Conservation (phyloP, 2,329 filamentous ascomycete genomes). For the Xylaria sp. region DNA sequence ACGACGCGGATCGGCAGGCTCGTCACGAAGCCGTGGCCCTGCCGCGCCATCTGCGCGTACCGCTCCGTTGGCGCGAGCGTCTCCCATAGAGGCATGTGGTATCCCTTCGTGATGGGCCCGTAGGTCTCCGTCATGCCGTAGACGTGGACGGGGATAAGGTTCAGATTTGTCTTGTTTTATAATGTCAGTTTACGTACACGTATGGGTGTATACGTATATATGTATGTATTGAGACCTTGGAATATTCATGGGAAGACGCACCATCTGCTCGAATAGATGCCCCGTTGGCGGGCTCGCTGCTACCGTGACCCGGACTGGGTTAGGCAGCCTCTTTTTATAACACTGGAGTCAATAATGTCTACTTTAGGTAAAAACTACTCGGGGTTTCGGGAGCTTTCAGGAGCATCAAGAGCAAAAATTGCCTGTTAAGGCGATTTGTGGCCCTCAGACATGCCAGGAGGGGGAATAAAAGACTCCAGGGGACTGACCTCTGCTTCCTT, state of each 20-base stretch:
- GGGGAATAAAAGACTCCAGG: too few species aligned
- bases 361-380: too few species aligned
- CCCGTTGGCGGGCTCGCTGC: constrained; percentile 91
- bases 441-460: too few species aligned
- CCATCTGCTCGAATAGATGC: constrained; percentile 95
- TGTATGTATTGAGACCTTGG: not conserved
- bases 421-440: too few species aligned
- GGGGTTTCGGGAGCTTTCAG: too few species aligned
- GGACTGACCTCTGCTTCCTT: constrained; percentile 81
- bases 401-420: too few species aligned
- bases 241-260: constrained; percentile 46
- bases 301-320: constrained; percentile 86
- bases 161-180: constrained; percentile 62
- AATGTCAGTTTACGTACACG: constrained; percentile 2
- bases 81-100: constrained; percentile 89
- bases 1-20: constrained; percentile 81
- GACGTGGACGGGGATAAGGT: constrained; percentile 90
- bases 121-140: constrained; percentile 93
- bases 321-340: constrained; percentile 70
- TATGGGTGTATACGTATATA: not conserved
- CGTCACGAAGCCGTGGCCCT: constrained; percentile 91
- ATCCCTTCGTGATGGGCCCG: constrained; percentile 94
- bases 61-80: constrained; percentile 76
- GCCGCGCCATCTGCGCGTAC: constrained; percentile 90
- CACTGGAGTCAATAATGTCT: too few species aligned